Conservation (phyloP, 305 asterid genomes). For the Fraxinus baroniana region DNA sequence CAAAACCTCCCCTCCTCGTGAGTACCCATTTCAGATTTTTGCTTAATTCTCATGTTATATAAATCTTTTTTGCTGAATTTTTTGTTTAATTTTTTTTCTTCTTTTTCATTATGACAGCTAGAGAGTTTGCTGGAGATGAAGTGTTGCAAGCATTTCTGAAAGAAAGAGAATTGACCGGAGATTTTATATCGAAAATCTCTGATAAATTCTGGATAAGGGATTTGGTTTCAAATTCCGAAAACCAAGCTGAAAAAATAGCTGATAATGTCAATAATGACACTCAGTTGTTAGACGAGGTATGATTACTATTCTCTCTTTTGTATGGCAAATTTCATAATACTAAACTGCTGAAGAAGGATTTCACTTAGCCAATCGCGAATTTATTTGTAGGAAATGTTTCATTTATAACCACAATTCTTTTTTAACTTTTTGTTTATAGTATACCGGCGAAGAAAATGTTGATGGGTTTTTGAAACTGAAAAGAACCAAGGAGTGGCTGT, state of each 20-base stretch:
- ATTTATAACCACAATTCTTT: neutral
- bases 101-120: constrained; percentile 30
- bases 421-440: constrained; percentile 7
- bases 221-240: constrained; percentile 20
- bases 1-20: constrained; percentile 48
- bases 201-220: constrained; percentile 65
- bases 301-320: neutral
- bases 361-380: neutral
- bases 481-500: constrained; percentile 57
- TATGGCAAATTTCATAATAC: neutral
- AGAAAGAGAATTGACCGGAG: constrained; percentile 74
- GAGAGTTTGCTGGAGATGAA: constrained; percentile 51
- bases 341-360: neutral
- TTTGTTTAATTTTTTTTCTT: neutral
- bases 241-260: constrained; percentile 26
- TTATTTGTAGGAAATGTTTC: neutral
- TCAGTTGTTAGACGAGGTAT: constrained; percentile 44
- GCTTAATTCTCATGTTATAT: neutral
- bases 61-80: neutral
- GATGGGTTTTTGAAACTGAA: constrained; percentile 81
- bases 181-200: constrained; percentile 61
- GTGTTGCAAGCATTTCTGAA: constrained; percentile 55
- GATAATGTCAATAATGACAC: constrained; percentile 13
- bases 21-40: constrained; percentile 8
- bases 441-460: constrained; percentile 41